phyloP scores from a whole-genome alignment of 192 early-diverging fungal species.

The Kickxella alabastrina region DNA sequence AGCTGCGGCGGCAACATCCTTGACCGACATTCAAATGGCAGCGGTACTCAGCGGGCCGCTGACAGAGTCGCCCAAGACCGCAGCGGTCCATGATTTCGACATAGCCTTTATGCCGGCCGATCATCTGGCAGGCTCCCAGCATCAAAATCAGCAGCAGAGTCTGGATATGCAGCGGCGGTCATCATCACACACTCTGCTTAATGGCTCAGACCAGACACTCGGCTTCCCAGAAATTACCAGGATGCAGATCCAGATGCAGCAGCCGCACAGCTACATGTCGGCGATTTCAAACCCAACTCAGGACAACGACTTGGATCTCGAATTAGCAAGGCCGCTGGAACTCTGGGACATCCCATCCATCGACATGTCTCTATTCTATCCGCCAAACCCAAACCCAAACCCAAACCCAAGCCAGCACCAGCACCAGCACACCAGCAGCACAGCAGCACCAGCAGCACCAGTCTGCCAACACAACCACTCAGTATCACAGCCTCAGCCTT shows the following conservation, averaged over 20 bases:
- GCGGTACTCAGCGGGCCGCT: constrained; percentile 1
- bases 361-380: constrained; percentile 22
- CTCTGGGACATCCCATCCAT: constrained; percentile 29
- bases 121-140: background rate
- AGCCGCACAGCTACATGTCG: background rate
- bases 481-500: constrained; percentile 1
- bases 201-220: no score
- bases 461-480: constrained; percentile 6
- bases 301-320: constrained; percentile 15
- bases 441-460: constrained; percentile 10
- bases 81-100: background rate
- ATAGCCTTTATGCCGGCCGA: constrained; percentile 1
- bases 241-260: constrained; percentile 7
- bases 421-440: constrained; percentile 10
- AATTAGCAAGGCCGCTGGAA: constrained; percentile 49
- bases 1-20: no score
- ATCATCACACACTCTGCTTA: no score
- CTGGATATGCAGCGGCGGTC: constrained; percentile 25
- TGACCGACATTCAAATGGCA: no score
- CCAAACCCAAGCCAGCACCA: background rate
- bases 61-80: constrained; percentile 14
- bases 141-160: background rate
- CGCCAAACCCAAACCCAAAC: constrained; percentile 2
- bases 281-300: constrained; percentile 1
- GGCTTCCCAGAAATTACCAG: constrained; percentile 2